These are phyloP conservation scores for Fonsecaea multimorphosa DNA, from an alignment of 2,329 filamentous ascomycete genomes.

Conservation along the genomic window DNA sequence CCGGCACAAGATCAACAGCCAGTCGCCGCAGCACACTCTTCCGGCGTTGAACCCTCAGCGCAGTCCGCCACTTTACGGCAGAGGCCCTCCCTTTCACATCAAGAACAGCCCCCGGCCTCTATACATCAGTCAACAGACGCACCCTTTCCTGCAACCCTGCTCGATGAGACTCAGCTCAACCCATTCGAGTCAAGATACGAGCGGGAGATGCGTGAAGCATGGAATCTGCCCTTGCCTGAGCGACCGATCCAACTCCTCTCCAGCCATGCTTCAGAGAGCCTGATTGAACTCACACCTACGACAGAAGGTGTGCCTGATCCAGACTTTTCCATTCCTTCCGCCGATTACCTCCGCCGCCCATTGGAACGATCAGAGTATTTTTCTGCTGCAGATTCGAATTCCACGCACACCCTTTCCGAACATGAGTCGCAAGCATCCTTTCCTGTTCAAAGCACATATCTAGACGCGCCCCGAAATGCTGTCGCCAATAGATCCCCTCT, in stretches of 20 bases:
- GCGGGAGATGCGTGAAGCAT: constrained; percentile 40
- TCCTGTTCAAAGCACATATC: constrained; percentile 5
- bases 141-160: neutral
- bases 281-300: constrained; percentile 54
- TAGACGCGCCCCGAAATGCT: constrained; percentile 1
- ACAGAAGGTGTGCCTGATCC: constrained; percentile 48
- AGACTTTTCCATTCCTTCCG: constrained; percentile 37
- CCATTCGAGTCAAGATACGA: constrained; percentile 39
- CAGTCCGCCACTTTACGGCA: constrained; percentile 15
- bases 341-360: constrained; percentile 30
- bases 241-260: constrained; percentile 40
- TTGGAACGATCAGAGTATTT: constrained; percentile 40
- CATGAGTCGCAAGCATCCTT: constrained; percentile 40
- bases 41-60: constrained; percentile 16
- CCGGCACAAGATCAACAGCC: neutral
- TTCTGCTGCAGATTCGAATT: constrained; percentile 37
- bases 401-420: constrained; percentile 46
- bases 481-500: neutral
- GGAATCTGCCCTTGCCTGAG: constrained; percentile 37
- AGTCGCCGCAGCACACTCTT: constrained; percentile 14
- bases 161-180: constrained; percentile 4
- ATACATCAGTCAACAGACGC: constrained; percentile 5
- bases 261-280: constrained; percentile 50
- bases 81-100: constrained; percentile 5
- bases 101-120: constrained; percentile 7